A percentile compares a stretch with the other conserved stretches of the same genome.
These are phyloP conservation scores for Gnomoniopsis smithogilvyi DNA, from an alignment of 2,329 filamentous ascomycete species.

Conservation along the genomic window DNA sequence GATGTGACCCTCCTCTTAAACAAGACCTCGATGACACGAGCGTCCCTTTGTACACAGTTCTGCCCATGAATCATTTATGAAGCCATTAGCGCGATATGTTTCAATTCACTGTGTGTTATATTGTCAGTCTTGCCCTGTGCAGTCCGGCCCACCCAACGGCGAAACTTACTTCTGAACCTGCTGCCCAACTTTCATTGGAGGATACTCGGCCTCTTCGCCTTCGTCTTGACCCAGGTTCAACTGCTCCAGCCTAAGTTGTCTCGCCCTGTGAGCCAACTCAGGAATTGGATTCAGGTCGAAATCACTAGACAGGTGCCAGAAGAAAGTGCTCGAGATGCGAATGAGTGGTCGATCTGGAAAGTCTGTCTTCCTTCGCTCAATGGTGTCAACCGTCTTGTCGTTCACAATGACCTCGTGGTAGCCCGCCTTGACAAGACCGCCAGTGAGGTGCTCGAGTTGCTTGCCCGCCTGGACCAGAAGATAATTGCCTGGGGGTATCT, in stretches of 20 bases:
- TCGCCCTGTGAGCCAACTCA: conserved; percentile 41
- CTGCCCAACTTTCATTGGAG: conserved; percentile 54
- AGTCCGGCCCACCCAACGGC: background rate
- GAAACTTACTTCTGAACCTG: conserved; percentile 52
- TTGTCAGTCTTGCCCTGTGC: background rate
- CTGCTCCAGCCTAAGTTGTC: conserved; percentile 42
- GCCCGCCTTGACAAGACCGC: conserved; percentile 58
- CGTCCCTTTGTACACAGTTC: background rate
- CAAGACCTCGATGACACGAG: no score
- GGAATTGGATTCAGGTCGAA: conserved; percentile 52
- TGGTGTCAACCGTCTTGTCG: conserved; percentile 45
- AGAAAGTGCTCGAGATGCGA: conserved; percentile 58
- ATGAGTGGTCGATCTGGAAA: conserved; percentile 48
- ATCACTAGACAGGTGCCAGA: conserved; percentile 59
- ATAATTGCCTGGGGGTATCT: conserved; percentile 55
- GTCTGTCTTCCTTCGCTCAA: conserved; percentile 38
- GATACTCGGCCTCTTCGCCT: conserved; percentile 46
- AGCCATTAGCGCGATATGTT: conserved; percentile 51
- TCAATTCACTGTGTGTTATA: conserved; percentile 38
- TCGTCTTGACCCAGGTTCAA: conserved; percentile 49
- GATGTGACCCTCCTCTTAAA: no score
- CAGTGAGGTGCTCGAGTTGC: conserved; percentile 60
- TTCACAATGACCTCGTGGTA: conserved; percentile 62
- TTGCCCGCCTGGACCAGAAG: conserved; percentile 61
- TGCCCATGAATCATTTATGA: conserved; percentile 21